Conservation (phyloP, 2,329 filamentous ascomycete genomes). For the Fusarium metavorans region DNA sequence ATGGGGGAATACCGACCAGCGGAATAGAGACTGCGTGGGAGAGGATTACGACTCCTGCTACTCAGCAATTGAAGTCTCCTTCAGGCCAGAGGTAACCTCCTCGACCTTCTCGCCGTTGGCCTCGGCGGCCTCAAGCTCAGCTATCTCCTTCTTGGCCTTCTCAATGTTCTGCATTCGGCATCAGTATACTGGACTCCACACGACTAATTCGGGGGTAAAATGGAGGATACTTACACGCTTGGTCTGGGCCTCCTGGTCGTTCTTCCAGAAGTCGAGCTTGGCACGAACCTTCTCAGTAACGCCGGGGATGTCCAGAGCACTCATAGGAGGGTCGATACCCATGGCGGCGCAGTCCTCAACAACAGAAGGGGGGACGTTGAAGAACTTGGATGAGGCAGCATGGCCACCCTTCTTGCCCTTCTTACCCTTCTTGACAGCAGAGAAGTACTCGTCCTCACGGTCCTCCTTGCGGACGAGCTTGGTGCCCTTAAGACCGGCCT, state of each 20-base stretch:
- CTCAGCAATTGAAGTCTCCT: conserved; percentile 65
- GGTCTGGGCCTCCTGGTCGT: conserved; percentile 89
- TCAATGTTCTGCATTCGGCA: conserved; percentile 81
- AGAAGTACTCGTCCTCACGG: conserved; percentile 87
- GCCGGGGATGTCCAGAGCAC: conserved; percentile 81
- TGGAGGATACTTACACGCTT: conserved; percentile 75
- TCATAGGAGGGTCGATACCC: conserved; percentile 89
- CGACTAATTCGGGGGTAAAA: background rate
- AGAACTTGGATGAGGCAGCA: conserved; percentile 65
- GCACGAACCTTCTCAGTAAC: conserved; percentile 90
- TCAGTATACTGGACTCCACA: conserved; percentile 44
- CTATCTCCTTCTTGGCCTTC: conserved; percentile 96
- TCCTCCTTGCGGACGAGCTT: conserved; percentile 88
- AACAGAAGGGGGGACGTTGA: conserved; percentile 90
- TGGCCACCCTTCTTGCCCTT: conserved; percentile 76
- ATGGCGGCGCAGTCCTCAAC: conserved; percentile 91
- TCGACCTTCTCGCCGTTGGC: conserved; percentile 66
- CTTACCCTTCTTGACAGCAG: conserved; percentile 87
- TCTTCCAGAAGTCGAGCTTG: conserved; percentile 93
- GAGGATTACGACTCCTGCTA: conserved; percentile 60
- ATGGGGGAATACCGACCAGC: conserved; percentile 28
- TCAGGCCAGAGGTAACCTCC: conserved; percentile 63
- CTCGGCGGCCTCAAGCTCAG: conserved; percentile 77
- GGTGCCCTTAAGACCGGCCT: conserved; percentile 85
- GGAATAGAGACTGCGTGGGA: background rate